A percentile compares a stretch with the other conserved stretches of the same genome.
Evolutionary conservation across 2,329 filamentous ascomycete genomes (phyloP).

Genomic region (Fusarium camptoceras): DNA sequence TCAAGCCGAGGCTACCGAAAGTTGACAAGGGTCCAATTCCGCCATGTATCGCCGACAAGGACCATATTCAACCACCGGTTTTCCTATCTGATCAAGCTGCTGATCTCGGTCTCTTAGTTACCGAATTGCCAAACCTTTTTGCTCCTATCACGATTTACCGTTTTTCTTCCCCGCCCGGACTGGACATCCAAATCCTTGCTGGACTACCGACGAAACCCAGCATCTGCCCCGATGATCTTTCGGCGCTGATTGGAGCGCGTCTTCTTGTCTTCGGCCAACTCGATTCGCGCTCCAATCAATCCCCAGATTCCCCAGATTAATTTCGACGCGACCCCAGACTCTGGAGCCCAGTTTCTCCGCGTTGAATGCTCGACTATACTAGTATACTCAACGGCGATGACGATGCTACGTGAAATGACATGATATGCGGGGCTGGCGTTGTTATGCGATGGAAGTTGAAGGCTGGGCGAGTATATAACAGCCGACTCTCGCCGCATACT

Average conservation of each 20-base stretch:
- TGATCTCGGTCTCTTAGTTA: constrained; percentile 19
- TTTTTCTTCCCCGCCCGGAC: constrained; percentile 17
- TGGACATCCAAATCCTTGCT: constrained; percentile 15
- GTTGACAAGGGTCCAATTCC: not conserved
- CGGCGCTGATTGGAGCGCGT: constrained; percentile 32
- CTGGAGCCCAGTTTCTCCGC: constrained; percentile 30
- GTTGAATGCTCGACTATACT: not conserved
- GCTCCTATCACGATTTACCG: constrained; percentile 26
- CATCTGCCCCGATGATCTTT: not conserved
- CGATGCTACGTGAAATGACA: constrained; percentile 4
- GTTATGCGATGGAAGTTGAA: not conserved
- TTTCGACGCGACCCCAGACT: constrained; percentile 14
- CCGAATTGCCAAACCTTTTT: constrained; percentile 16
- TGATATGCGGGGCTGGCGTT: constrained; percentile 6
- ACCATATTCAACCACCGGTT: not conserved
- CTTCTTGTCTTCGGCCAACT: not conserved
- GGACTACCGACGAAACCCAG: constrained; percentile 13
- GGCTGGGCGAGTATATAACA: constrained; percentile 21
- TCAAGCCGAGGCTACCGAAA: constrained; percentile 17
- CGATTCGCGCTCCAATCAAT: constrained; percentile 36
- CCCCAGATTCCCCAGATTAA: constrained; percentile 29
- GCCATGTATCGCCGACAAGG: not conserved
- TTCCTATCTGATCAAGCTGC: constrained; percentile 9
- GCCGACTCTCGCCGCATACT: not conserved
- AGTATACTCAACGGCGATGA: not conserved